Evolutionary conservation across 2,329 filamentous ascomycete species (phyloP), one percentile per base, ranked within the genome.

Genomic region (Alternaria dauci): DNA sequence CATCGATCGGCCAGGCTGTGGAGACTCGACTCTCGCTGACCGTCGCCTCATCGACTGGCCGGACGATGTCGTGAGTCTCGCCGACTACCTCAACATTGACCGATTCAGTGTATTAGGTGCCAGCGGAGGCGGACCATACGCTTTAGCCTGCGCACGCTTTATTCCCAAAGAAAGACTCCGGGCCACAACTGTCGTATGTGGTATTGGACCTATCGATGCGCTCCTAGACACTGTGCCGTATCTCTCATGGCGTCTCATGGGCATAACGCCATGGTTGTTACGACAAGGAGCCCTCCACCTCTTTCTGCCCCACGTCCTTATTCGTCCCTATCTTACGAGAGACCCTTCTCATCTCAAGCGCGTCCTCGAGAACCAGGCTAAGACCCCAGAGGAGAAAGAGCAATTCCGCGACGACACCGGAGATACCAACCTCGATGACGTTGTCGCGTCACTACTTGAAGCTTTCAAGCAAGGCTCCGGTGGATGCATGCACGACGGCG

Each of bases 91-190:
- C 4, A 62, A 71, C 1, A 57, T 83, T 8, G 41, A 69, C 4
- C 60, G 66, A 4, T 85, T 81, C 65, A 72, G 73, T 8, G 72
- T 84, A n/a, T 56, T 84, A 4, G 81, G 82, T 2, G 69, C 76
- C 5, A 83, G 79, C 1, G 82, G 82, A 6, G 82, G 83, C 23
- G 80, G 81, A 1, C 82, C 82, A 2, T 84, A 80, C 63, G 77
- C 78, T 1, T 68, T 84, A 4, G 82, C 81, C n/a, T 85, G 81
- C 62, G 80, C 81, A 16, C 69, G 75, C 30, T 59, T 61, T 5
- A 65, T 83, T 5, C 75, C 80, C 16, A 55, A 54, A 34, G 61
- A 59, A 23, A 62, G 70, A 5, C 55, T 74, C 11, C 60, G 58
- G 9, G 60, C 56, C n/a, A 64, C 60, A 5, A 61, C 61, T 6